Base-by-base conservation (phyloP, 345 rosid genomes). In the Eucalyptus tenuipes region DNA sequence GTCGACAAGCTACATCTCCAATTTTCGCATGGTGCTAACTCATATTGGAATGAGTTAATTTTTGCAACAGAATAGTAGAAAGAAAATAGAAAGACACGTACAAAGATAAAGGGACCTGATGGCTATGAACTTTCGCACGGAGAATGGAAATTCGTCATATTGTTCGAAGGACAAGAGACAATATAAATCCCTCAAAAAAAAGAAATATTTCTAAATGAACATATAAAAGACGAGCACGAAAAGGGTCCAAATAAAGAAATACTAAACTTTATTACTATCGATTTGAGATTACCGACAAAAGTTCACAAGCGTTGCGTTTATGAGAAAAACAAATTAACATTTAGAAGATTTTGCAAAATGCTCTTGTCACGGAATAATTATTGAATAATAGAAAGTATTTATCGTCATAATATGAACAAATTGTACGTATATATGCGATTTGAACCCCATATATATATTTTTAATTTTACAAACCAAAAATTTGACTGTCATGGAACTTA, bases 241-340 rank as follows among this genome's bases (percentile, higher is more conserved):
- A 24, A 55, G 3, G 61, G 3, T 24, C 29, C 1, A 55, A 24
- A 55, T 55, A 55, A 55, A 55, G 29, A 55, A 55, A 55, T 55
- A 55, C 1, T 3, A 9, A 55, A 55, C 24, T 55, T 55, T 55
- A 24, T 55, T 24, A 24, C 29, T 0, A 55, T 55, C 0, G 29
- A 55, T 55, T 55, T 55, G 29, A 55, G 29, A 55, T 55, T 24
- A 55, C 0, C 10, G 1, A 24, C 61, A 24, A 55, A 55, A 55
- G 29, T 55, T 0, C 7, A 55, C 61, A 1, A 24, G 61, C 1
- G 6, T 2, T 55, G 61, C 0, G 29, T 55, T 55, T 55, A 55
- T 2, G 10, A 1, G 3, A 24, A 55, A 55, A 55, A 24, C 0
- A 55, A 55, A 24, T 55, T 4, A 24, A 55, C 0, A 24, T 22